These are phyloP conservation scores for Dactylonectria macrodidyma DNA, from an alignment of 2,329 filamentous ascomycete genomes.

Conservation along the genomic window DNA sequence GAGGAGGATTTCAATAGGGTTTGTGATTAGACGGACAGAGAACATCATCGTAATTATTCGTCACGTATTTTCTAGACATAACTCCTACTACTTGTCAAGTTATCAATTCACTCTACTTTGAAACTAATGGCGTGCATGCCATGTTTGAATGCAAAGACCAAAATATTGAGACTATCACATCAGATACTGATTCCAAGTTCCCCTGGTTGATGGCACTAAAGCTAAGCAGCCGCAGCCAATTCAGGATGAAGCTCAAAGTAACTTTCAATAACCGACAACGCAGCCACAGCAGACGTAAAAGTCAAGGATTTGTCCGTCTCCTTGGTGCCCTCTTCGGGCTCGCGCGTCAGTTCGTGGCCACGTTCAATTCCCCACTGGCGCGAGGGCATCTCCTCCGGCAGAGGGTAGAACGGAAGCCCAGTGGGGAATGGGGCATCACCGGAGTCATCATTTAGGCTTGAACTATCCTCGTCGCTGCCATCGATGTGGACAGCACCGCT, in stretches of 20 bases:
- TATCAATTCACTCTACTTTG: no score
- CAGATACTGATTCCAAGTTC: no score
- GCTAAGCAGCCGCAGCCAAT: no score
- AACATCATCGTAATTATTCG: no score
- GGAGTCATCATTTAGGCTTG: background rate
- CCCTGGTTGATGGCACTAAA: no score
- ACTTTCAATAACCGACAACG: conserved; percentile 23
- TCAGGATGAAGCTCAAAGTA: conserved; percentile 16
- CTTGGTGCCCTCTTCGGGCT: background rate
- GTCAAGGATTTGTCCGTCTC: background rate
- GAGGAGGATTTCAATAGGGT: conserved; percentile 1
- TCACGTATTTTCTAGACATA: no score
- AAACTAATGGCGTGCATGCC: no score
- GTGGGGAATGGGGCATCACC: background rate
- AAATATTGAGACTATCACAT: no score
- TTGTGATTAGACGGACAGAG: background rate
- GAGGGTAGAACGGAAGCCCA: conserved; percentile 24
- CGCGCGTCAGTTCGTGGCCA: background rate
- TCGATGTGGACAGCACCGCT: background rate
- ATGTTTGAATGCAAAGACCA: no score
- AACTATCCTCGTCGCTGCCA: background rate
- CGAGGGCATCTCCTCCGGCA: conserved; percentile 26
- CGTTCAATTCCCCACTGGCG: background rate
- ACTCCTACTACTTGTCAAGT: no score
- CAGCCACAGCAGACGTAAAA: conserved; percentile 11